Base-by-base conservation (phyloP, 176 grass and related monocot genomes). In the Dendrocalamus sinicus region DNA sequence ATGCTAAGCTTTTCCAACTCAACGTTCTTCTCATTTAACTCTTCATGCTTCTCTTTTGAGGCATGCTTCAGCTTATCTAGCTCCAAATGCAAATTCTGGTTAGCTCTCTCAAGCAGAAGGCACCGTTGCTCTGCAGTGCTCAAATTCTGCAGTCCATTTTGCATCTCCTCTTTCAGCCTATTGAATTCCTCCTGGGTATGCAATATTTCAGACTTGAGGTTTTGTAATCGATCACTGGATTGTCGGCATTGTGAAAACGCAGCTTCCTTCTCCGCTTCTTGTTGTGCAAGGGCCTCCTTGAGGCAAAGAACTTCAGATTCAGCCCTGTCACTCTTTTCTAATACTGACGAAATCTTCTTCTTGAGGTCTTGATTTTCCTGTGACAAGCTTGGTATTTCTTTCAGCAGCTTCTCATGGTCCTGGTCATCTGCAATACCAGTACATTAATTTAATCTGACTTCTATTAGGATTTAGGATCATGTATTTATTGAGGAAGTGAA, bases 331-430 rank as follows among this genome's bases (percentile, higher is more conserved):
- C 88, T 86, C 54, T 89, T 91, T 55, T 68, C 84, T 87, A 89
- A 84, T n/a, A 88, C 86, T 66, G 88, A 92, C 28, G 67, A 85
- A 46, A 91, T 87, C 40, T 87, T 92, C 72, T 84, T 94, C 81
- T 90, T 99, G 59, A 99, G 96, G 54, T 91, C 86, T 88, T 99
- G 88, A 70, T 99, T 99, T 89, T 99, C 96, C 77, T 86, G 84
- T 30, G 77, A 92, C 45, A 98, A 79, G 75, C 73, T 91, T 77
- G 87, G 89, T 83, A 95, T 92, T 89, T 98, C 96, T 90, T 92
- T 94, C 81, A 87, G 90, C 58, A 94, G 79, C 61, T 86, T 85
- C 79, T 94, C 89, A 66, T 87, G 89, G 15, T 96, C 93, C 62
- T 84, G 86, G 24, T 88, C 89, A 70, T 91, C 89, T 91, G 89